phyloP scores from a whole-genome alignment of 371 early-diverging fungal genomes.

The Rhizopus stolonifer region DNA sequence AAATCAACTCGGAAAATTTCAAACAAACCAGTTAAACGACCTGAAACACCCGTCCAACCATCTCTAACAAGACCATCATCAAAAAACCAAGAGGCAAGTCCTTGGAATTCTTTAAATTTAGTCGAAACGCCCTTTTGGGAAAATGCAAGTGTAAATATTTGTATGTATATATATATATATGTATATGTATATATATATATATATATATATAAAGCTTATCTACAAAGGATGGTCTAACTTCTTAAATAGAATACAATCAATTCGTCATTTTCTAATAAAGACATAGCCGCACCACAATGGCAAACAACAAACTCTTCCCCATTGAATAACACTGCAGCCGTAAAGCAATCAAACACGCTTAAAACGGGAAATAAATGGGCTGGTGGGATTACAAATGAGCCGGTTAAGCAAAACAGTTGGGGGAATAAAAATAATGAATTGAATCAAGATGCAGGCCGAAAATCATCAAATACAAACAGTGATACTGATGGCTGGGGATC shows the following conservation, averaged over 20 bases:
- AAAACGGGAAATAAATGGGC: neutral
- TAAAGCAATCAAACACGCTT: no score
- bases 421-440: no score
- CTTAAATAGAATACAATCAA: no score
- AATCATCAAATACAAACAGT: no score
- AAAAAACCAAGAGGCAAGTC: neutral
- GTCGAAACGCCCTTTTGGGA: conserved; percentile 36
- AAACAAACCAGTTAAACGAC: neutral
- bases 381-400: neutral
- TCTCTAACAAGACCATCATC: neutral
- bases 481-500: neutral
- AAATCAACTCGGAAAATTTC: conserved; percentile 2
- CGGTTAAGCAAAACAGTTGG: no score
- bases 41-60: neutral
- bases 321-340: no score
- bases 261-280: neutral
- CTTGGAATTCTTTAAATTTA: conserved; percentile 22
- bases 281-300: no score
- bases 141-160: conserved; percentile 4
- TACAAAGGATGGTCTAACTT: no score
- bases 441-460: no score
- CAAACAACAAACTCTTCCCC: no score
- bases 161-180: neutral
- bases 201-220: no score
- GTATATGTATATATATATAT: neutral